Evolutionary conservation across 805 yeast genomes (phyloP).

Genomic region (Pichia ethanolica): DNA sequence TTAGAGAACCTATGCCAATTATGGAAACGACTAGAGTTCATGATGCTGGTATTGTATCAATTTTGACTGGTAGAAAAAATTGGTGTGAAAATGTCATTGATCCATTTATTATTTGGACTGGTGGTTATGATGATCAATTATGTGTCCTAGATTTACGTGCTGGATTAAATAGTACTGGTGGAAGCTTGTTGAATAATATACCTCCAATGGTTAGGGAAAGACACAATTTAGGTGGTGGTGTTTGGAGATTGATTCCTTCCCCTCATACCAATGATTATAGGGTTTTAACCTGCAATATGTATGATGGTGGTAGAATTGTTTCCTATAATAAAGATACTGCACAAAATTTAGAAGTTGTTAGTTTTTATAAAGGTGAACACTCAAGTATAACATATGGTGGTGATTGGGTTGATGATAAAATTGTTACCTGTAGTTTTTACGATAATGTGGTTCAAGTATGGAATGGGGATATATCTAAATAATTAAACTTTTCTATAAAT

Average conservation of each 20-base stretch:
- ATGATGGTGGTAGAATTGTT: constrained; percentile 80
- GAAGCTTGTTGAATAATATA: constrained; percentile 28
- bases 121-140: constrained; percentile 83
- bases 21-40: constrained; percentile 51
- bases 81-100: constrained; percentile 31
- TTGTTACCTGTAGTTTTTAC: constrained; percentile 87
- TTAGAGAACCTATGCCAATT: constrained; percentile 32
- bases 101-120: constrained; percentile 64
- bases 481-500: background rate
- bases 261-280: constrained; percentile 37
- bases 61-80: constrained; percentile 42
- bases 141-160: constrained; percentile 63
- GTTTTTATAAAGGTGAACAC: constrained; percentile 60
- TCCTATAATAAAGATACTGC: constrained; percentile 24
- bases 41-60: constrained; percentile 86
- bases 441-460: constrained; percentile 78
- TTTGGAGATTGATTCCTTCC: constrained; percentile 80
- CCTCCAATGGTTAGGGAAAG: constrained; percentile 41
- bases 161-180: constrained; percentile 19
- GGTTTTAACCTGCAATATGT: constrained; percentile 85
- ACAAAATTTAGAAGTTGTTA: constrained; percentile 24
- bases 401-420: constrained; percentile 59
- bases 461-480: constrained; percentile 25
- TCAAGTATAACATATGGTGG: constrained; percentile 95
- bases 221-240: constrained; percentile 80